Conservation (phyloP, 257 asterid genomes). For the Nyctanthes arbortristis region DNA sequence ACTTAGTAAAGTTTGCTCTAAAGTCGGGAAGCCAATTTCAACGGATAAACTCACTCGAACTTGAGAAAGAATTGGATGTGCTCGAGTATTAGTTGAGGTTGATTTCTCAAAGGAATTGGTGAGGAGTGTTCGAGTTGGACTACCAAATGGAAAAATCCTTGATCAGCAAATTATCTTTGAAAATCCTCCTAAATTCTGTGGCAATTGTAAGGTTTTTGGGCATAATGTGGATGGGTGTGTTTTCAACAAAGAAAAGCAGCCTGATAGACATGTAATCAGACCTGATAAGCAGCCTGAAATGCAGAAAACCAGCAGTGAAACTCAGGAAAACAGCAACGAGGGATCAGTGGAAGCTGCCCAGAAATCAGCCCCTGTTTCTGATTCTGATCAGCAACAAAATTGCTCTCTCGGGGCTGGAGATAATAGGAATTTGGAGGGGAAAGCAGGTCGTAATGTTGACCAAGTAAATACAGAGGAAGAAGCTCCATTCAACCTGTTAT, state of each 20-base stretch:
- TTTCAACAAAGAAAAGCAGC: not conserved
- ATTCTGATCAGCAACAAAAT: too few species aligned
- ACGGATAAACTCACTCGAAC: not conserved
- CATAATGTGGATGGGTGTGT: not conserved
- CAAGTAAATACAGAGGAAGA: too few species aligned
- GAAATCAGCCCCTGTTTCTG: too few species aligned
- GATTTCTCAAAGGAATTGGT: not conserved
- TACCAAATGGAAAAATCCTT: not conserved
- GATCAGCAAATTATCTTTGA: not conserved
- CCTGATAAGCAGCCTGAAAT: too few species aligned
- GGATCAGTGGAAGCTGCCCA: too few species aligned
- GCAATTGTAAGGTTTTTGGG: not conserved
- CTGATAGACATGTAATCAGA: too few species aligned
- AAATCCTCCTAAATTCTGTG: not conserved
- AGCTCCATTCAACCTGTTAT: too few species aligned
- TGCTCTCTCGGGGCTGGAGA: too few species aligned
- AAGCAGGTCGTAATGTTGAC: too few species aligned
- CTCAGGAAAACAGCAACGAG: too few species aligned
- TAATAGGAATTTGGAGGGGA: too few species aligned
- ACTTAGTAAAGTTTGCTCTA: not conserved
- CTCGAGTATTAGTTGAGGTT: not conserved
- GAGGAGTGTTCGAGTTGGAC: not conserved
- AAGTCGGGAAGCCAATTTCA: not conserved
- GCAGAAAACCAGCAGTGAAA: not conserved
- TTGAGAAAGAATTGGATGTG: not conserved